Evolutionary conservation across 345 rosid species (phyloP).

Genomic region (Pistacia integerrima): DNA sequence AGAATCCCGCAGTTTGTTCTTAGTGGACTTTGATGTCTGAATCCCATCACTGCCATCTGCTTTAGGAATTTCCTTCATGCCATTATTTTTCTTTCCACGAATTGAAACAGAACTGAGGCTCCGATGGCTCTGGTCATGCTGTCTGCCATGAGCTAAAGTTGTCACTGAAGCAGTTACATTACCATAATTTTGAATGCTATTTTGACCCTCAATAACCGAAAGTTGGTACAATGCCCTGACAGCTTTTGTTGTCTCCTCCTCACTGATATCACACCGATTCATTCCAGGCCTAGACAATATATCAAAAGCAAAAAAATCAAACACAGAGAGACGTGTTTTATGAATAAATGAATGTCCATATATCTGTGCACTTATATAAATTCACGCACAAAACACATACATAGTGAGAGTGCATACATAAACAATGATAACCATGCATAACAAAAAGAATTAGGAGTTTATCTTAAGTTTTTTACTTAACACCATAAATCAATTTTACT

Average conservation of each 20-base stretch:
- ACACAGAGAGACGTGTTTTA: conserved; percentile 9
- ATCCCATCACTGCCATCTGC: conserved; percentile 20
- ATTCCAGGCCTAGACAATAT: conserved; percentile 44
- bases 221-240: conserved; percentile 27
- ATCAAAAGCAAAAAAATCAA: conserved; percentile 22
- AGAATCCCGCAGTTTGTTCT: conserved; percentile 35
- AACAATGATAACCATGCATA: not conserved
- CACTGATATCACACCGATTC: conserved; percentile 48
- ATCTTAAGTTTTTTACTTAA: not conserved
- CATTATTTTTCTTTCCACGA: conserved; percentile 33
- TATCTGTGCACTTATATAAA: not conserved
- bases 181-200: conserved; percentile 30
- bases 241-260: conserved; percentile 51
- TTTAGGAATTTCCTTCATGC: conserved; percentile 31
- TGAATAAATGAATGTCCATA: conserved; percentile 7
- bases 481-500: not conserved
- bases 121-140: conserved; percentile 23
- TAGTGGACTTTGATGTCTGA: conserved; percentile 39
- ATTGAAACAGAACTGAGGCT: conserved; percentile 24
- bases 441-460: not conserved
- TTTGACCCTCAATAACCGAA: conserved; percentile 29
- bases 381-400: not conserved
- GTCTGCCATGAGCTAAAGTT: conserved; percentile 25
- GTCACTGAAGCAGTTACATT: conserved; percentile 29
- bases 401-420: not conserved